Evolutionary conservation across 345 rosid genomes (phyloP), one percentile per base, ranked within the genome.

Genomic region (Syzygium aqueum): DNA sequence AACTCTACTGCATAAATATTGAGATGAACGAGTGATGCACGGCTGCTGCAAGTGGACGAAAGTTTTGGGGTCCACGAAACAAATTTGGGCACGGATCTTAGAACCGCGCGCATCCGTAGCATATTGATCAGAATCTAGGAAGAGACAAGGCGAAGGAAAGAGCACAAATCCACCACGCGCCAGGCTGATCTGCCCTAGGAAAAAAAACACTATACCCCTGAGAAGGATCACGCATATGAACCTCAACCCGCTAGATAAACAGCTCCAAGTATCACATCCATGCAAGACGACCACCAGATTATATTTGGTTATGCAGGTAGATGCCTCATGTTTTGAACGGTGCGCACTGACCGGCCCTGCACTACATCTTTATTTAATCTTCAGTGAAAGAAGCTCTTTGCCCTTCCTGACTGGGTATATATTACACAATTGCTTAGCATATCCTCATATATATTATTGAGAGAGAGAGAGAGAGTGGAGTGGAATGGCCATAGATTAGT

Each of bases 401-500:
- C 82, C 27, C 14, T 67, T 73, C 25, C 7, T 19, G 27, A 37
- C 49, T 37, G 3, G 82, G 82, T 37, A 8, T 30, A 19, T 21
- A 73, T 9, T 37, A 73, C 19, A 73, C 82, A 19, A 37, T 73
- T 73, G 37, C 49, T 25, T 19, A 33, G 37, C 59, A 37, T 19
- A 33, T 33, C 49, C 49, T 37, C 43, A 5, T 73, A 73, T 73
- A 33, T 33, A 19, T 37, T 73, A 73, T 73, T 37, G 51, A 84
- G 37, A 84, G 28, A 78, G 86, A 49, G 54, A 63, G 53, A 49
- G 53, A n/a, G 28, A 85, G 56, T 25, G 86, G 85, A 93, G 96
- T 93, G 95, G 91, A 89, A 88, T 88, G 94, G 85, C 92, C 95
- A 95, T 88, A 92, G 85, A 53, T 87, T 89, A 90, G 96, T 95